phyloP scores from a whole-genome alignment of 139 green algal species.

The Coelastrella sp. region DNA sequence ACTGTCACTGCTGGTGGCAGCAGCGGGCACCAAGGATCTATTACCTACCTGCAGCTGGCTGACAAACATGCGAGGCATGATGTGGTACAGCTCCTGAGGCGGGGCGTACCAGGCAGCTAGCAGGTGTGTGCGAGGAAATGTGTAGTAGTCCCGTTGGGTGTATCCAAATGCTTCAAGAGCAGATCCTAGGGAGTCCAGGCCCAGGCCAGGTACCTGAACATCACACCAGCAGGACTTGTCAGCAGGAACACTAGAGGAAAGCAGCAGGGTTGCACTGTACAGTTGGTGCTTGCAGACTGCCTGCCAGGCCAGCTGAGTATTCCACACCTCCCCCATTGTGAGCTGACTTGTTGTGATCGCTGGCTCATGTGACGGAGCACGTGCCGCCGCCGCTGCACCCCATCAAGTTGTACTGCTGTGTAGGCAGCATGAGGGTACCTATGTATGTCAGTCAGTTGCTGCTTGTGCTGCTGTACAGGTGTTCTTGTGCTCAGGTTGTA shows the following conservation, averaged over 20 bases:
- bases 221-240: background rate
- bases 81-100: slow-evolving; percentile 19
- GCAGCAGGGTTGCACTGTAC: background rate
- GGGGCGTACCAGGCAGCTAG: slow-evolving; percentile 54
- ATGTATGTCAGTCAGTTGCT: background rate
- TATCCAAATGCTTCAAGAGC: slow-evolving; percentile 53
- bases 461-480: background rate
- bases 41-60: slow-evolving; percentile 44
- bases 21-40: background rate
- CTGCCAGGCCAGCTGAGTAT: too few species aligned
- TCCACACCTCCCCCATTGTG: too few species aligned
- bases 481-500: background rate
- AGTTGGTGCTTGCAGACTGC: background rate
- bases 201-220: slow-evolving; percentile 52
- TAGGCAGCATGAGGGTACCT: background rate
- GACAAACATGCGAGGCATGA: slow-evolving; percentile 45
- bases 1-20: background rate
- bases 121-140: slow-evolving; percentile 57
- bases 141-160: slow-evolving; percentile 35
- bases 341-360: too few species aligned
- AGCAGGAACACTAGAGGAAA: background rate
- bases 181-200: slow-evolving; percentile 47
- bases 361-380: too few species aligned
- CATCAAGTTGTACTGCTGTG: background rate
- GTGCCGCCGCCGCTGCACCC: too few species aligned